A percentile compares a stretch with the other conserved stretches of the same genome.
phyloP scores from a whole-genome alignment of 2,329 filamentous ascomycete genomes.

The Stachybotrys echinatus region DNA sequence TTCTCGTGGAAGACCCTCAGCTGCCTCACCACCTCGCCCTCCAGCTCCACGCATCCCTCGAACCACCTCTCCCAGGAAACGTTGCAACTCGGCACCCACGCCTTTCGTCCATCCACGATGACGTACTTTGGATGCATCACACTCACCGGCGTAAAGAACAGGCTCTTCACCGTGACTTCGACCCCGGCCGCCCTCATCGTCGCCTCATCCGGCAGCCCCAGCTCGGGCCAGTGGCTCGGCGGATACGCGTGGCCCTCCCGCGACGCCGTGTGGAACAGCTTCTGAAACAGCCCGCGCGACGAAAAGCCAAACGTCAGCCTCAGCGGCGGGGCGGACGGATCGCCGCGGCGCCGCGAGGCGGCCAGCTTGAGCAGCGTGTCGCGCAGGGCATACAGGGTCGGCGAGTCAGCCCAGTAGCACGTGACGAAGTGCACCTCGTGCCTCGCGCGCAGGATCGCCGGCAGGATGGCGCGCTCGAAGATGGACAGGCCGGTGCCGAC shows the following conservation, averaged over 20 bases:
- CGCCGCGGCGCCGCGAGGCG: slow-evolving; percentile 22
- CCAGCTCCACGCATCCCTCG: slow-evolving; percentile 67
- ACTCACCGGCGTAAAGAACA: slow-evolving; percentile 75
- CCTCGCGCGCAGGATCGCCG: slow-evolving; percentile 54
- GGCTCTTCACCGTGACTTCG: slow-evolving; percentile 65
- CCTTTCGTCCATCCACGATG: slow-evolving; percentile 61
- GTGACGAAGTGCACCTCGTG: slow-evolving; percentile 71
- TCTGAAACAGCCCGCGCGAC: slow-evolving; percentile 66
- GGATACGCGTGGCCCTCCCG: slow-evolving; percentile 57
- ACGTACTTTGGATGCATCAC: slow-evolving; percentile 88
- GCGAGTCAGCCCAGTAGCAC: slow-evolving; percentile 73
- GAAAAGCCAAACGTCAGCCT: slow-evolving; percentile 73
- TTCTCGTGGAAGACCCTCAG: slow-evolving; percentile 61
- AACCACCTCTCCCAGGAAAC: slow-evolving; percentile 88
- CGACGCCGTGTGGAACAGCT: slow-evolving; percentile 66
- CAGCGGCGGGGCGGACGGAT: slow-evolving; percentile 29
- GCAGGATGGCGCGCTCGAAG: slow-evolving; percentile 49
- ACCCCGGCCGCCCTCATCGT: slow-evolving; percentile 52
- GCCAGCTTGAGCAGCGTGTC: slow-evolving; percentile 57
- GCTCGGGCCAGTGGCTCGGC: slow-evolving; percentile 51
- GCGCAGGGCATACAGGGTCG: slow-evolving; percentile 52
- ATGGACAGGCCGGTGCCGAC: slow-evolving; percentile 55
- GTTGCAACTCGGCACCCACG: slow-evolving; percentile 75
- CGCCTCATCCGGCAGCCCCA: slow-evolving; percentile 58
- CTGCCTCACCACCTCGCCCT: slow-evolving; percentile 54